Evolutionary conservation across 108 stramenopile genomes (phyloP).

Genomic region (Stephanodiscus triporus): DNA sequence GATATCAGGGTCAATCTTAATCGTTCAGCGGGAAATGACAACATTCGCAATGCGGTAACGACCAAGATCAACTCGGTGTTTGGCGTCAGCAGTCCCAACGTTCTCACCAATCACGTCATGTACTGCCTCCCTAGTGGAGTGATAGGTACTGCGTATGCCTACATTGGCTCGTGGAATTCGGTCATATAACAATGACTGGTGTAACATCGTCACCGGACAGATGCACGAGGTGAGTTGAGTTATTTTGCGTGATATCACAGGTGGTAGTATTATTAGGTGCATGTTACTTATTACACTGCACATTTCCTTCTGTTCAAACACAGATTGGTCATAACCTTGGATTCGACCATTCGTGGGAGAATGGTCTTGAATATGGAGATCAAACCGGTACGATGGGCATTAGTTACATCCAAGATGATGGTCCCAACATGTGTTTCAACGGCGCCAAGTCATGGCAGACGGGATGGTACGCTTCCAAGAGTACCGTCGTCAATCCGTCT

Average conservation of each 20-base stretch:
- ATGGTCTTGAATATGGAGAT: slow-evolving; percentile 12
- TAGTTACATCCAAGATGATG: slow-evolving; percentile 25
- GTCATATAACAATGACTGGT: slow-evolving; percentile 55
- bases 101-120: slow-evolving; percentile 61
- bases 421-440: slow-evolving; percentile 60
- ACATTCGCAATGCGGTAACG: not conserved
- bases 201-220: not conserved
- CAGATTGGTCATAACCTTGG: slow-evolving; percentile 30
- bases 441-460: slow-evolving; percentile 61
- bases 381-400: slow-evolving; percentile 2
- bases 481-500: not conserved
- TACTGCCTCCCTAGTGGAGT: slow-evolving; percentile 60
- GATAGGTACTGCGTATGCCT: slow-evolving; percentile 42
- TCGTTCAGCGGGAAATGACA: slow-evolving; percentile 1
- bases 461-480: slow-evolving; percentile 58
- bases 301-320: too few species aligned
- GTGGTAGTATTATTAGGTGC: too few species aligned
- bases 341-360: slow-evolving; percentile 17
- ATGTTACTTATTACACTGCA: too few species aligned
- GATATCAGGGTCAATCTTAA: slow-evolving; percentile 18
- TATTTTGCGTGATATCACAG: too few species aligned
- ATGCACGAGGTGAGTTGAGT: slow-evolving; percentile 56
- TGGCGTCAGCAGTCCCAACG: slow-evolving; percentile 25
- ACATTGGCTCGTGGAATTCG: slow-evolving; percentile 36
- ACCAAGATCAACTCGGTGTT: slow-evolving; percentile 3